Conservation (phyloP, 768 basidiomycete species). For the Tubosaeta brunneosetosa region DNA sequence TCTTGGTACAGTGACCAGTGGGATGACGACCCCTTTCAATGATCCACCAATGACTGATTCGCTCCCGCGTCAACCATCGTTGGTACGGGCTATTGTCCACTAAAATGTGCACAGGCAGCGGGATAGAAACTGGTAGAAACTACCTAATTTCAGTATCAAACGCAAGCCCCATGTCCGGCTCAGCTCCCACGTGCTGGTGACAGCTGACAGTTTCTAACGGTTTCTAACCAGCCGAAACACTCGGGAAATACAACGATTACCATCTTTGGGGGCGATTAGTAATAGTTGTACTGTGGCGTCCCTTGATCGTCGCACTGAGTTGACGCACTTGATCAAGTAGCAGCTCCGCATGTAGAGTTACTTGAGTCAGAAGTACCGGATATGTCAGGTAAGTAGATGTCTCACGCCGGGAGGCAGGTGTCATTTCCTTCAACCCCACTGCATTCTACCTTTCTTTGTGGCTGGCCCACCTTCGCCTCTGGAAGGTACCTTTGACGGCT, state of each 20-base stretch:
- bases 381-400: background rate
- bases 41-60: too few species aligned
- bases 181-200: background rate
- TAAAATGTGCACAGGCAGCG: background rate
- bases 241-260: background rate
- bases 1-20: too few species aligned
- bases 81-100: background rate
- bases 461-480: constrained; percentile 34
- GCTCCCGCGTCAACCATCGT: too few species aligned
- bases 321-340: background rate
- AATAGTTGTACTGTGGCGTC: constrained; percentile 2
- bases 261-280: too few species aligned
- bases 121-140: too few species aligned
- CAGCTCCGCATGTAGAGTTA: too few species aligned
- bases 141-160: too few species aligned
- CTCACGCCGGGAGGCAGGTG: background rate
- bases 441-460: constrained; percentile 25
- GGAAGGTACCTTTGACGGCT: constrained; percentile 26
- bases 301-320: constrained; percentile 17
- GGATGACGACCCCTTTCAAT: too few species aligned
- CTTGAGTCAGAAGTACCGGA: background rate
- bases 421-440: constrained; percentile 19
- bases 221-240: background rate
- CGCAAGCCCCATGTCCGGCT: background rate
- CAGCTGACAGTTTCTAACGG: too few species aligned